Evolutionary conservation across 768 basidiomycete species (phyloP).

Genomic region (Suillus cothurnatus): DNA sequence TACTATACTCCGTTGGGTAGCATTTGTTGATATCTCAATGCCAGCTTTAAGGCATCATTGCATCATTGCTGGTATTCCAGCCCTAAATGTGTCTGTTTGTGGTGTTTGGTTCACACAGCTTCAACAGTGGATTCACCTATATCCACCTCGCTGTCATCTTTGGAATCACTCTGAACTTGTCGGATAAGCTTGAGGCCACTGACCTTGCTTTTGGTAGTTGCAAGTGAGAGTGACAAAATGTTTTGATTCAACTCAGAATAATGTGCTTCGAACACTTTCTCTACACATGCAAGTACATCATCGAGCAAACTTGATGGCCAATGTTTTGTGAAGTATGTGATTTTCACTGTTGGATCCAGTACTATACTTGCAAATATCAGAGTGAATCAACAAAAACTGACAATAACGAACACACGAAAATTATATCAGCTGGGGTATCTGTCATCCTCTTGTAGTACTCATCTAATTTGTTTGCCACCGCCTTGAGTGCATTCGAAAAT

Average conservation of each 20-base stretch:
- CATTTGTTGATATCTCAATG: neutral
- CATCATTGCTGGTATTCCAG: too few species aligned
- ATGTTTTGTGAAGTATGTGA: conserved; percentile 26
- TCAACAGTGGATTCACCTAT: neutral
- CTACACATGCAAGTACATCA: neutral
- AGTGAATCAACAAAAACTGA: neutral
- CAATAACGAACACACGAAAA: conserved; percentile 34
- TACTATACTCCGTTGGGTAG: neutral
- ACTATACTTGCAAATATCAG: conserved; percentile 20
- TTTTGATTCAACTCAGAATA: neutral
- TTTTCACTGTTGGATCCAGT: conserved; percentile 26
- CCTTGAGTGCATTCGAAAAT: conserved; percentile 26
- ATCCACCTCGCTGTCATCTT: neutral
- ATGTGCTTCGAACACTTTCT: neutral
- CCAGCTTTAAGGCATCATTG: neutral
- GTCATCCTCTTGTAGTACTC: conserved; percentile 37
- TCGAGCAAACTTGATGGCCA: conserved; percentile 16
- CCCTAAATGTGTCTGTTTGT: too few species aligned
- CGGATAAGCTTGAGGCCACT: neutral
- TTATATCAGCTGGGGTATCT: conserved; percentile 33
- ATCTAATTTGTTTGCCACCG: conserved; percentile 33
- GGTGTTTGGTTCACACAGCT: too few species aligned
- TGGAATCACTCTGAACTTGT: neutral
- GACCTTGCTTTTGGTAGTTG: neutral
- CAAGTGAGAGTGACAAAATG: accelerated